A percentile compares a stretch with the other conserved stretches of the same genome.
Evolutionary conservation across 495 filamentous ascomycete genomes (phyloP).

Genomic region (Sporormia fimetaria): DNA sequence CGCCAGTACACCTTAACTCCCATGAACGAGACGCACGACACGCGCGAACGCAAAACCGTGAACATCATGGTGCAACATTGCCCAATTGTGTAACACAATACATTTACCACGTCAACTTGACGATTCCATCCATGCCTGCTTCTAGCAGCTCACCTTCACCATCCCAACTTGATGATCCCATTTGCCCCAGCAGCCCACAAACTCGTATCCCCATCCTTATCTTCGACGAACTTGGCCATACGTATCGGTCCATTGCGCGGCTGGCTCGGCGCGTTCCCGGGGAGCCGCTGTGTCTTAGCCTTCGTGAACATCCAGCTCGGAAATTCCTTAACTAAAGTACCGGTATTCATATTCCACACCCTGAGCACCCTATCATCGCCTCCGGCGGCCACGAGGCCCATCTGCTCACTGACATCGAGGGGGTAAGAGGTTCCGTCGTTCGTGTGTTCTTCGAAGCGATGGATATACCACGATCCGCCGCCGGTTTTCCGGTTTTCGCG

Average conservation of each 20-base stretch:
- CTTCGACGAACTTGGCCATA: conserved; percentile 10
- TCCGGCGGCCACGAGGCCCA: conserved; percentile 27
- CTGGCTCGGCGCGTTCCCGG: no score
- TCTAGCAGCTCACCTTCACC: conserved; percentile 10
- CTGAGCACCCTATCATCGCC: conserved; percentile 8
- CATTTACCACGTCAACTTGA: no score
- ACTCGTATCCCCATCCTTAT: conserved; percentile 5
- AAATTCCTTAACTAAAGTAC: conserved; percentile 10
- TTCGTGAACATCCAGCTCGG: neutral
- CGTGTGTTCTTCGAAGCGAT: neutral
- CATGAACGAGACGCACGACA: no score
- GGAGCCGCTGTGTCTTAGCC: neutral
- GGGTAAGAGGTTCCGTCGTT: neutral
- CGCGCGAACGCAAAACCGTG: no score
- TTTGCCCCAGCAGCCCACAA: conserved; percentile 4
- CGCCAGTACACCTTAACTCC: no score
- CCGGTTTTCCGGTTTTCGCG: neutral
- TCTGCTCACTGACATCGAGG: conserved; percentile 22
- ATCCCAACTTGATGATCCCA: conserved; percentile 8
- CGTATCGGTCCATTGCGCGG: no score
- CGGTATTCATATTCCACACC: conserved; percentile 22
- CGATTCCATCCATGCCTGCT: neutral
- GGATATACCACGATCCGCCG: neutral
- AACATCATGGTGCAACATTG: no score
- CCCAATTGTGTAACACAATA: no score